phyloP scores from a whole-genome alignment of 75 land plant genomes.

The Cupressus sempervirens region DNA sequence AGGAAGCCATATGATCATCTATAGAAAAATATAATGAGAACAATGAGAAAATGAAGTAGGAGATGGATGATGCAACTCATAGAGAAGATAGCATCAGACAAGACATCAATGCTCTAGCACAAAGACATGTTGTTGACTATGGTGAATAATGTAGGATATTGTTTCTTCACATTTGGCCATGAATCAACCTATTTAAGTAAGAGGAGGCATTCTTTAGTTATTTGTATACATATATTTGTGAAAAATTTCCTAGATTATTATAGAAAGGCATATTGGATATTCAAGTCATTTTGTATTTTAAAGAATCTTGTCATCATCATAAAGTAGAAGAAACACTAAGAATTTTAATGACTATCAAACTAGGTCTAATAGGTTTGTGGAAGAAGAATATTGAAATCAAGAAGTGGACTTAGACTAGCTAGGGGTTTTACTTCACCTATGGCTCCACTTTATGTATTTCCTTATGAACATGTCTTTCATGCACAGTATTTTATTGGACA shows the following conservation, averaged over 20 bases:
- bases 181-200: background rate
- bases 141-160: constrained; percentile 95
- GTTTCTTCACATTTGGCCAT: constrained; percentile 3
- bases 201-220: background rate
- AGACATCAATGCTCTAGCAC: constrained; percentile 86
- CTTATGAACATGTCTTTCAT: constrained; percentile 94
- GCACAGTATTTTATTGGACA: constrained; percentile 83
- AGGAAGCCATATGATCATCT: constrained; percentile 96
- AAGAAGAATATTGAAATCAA: constrained; percentile 64
- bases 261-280: background rate
- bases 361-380: constrained; percentile 57
- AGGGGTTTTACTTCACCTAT: constrained; percentile 62
- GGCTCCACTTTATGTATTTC: constrained; percentile 96
- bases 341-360: background rate
- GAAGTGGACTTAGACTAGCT: constrained; percentile 31
- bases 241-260: background rate
- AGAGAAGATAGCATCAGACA: constrained; percentile 92
- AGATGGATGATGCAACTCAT: constrained; percentile 95
- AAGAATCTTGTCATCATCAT: background rate
- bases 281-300: background rate
- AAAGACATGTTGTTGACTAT: constrained; percentile 87
- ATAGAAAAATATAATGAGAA: constrained; percentile 87
- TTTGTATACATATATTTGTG: background rate
- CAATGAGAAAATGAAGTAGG: constrained; percentile 67
- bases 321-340: background rate